These are phyloP conservation scores for Lathyrus aphaca DNA, from an alignment of 306 rosid species.

Conservation along the genomic window DNA sequence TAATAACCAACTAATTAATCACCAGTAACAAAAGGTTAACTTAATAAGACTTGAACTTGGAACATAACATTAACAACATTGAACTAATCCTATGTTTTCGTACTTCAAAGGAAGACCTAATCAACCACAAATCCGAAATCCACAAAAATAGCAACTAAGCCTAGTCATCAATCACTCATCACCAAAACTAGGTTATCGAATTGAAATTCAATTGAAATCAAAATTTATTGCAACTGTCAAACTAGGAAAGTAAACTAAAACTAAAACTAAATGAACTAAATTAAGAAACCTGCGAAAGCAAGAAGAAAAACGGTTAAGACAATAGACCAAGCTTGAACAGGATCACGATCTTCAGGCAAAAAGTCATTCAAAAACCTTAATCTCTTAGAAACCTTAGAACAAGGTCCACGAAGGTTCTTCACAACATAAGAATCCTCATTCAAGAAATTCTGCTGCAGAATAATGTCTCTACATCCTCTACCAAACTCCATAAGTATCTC, in stretches of 20 bases:
- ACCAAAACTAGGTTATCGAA: neutral
- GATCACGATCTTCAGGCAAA: conserved; percentile 98
- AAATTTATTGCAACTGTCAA: neutral
- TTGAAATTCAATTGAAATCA: neutral
- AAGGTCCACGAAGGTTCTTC: conserved; percentile 66
- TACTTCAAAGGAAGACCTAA: neutral
- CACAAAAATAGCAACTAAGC: neutral
- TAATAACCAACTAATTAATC: neutral
- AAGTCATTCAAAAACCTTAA: conserved; percentile 74
- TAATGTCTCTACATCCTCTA: conserved; percentile 72
- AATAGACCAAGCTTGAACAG: conserved; percentile 84
- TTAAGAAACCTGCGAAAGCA: conserved; percentile 68
- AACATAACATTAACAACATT: conserved; percentile 10
- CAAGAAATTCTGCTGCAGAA: conserved; percentile 71
- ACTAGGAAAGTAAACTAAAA: conserved; percentile 5
- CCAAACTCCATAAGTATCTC: conserved; percentile 81
- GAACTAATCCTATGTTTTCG: neutral
- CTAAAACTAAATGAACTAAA: neutral
- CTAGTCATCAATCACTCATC: neutral
- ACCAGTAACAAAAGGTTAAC: neutral
- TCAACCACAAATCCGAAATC: neutral
- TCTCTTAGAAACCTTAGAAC: conserved; percentile 59
- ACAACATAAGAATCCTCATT: conserved; percentile 67
- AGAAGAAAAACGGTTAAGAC: conserved; percentile 73
- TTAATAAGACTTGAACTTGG: neutral